phyloP scores from a whole-genome alignment of 2,329 filamentous ascomycete species.

The Claviceps fusiformis region DNA sequence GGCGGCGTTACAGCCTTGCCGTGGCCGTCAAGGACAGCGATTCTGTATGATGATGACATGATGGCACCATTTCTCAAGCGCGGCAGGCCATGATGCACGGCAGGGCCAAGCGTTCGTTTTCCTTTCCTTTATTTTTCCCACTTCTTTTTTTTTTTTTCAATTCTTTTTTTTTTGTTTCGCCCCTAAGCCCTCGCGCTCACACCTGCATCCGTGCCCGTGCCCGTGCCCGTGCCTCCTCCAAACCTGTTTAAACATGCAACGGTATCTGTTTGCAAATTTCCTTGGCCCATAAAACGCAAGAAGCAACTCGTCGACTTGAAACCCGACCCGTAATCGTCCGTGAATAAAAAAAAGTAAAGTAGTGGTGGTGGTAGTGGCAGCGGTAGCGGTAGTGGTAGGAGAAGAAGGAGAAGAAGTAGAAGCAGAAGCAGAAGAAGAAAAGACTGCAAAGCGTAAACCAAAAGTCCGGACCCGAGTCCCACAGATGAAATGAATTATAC shows the following conservation, averaged over 20 bases:
- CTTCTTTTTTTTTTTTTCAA: too few relatives aligned
- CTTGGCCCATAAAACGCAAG: constrained; percentile 1
- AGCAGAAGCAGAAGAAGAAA: background rate
- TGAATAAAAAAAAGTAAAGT: background rate
- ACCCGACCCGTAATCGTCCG: background rate
- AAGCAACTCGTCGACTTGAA: constrained; percentile 1
- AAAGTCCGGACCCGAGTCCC: constrained; percentile 1
- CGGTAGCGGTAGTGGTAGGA: constrained; percentile 2
- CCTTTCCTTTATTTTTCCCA: too few relatives aligned
- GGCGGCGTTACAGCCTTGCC: background rate
- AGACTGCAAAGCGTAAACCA: constrained; percentile 6
- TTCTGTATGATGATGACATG: background rate
- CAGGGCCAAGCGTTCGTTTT: background rate
- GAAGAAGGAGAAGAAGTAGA: too few relatives aligned
- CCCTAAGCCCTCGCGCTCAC: background rate
- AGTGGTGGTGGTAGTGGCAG: too few relatives aligned
- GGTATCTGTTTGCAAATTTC: background rate
- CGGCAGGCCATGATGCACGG: too few relatives aligned
- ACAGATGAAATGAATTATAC: constrained; percentile 18
- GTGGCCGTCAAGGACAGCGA: background rate
- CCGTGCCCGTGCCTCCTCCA: background rate
- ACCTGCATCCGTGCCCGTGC: too few relatives aligned
- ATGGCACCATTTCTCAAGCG: background rate
- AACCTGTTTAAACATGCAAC: background rate
- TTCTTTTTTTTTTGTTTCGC: too few relatives aligned